Evolutionary conservation across 495 filamentous ascomycete genomes (phyloP).

Genomic region (Pyrenula aspistea): DNA sequence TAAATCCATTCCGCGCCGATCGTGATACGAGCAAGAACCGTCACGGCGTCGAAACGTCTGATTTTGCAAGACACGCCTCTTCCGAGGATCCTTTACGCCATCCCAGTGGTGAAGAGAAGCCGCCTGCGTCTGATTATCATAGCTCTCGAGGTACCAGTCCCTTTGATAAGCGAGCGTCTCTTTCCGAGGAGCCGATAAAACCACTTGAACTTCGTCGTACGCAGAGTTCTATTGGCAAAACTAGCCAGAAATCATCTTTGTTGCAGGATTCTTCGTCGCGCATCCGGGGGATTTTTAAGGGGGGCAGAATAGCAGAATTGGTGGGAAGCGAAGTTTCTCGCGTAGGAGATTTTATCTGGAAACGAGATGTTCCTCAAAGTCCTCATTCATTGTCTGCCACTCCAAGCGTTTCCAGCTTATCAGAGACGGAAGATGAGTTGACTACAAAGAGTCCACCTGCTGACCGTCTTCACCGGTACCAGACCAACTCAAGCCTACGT

Average conservation of each 20-base stretch:
- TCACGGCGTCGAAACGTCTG: slow-evolving; percentile 10
- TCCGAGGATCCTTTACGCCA: slow-evolving; percentile 1
- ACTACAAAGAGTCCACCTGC: slow-evolving; percentile 11
- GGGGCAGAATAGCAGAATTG: slow-evolving; percentile 37
- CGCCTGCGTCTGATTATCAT: slow-evolving; percentile 20
- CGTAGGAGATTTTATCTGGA: slow-evolving; percentile 43
- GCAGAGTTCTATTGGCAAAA: background rate
- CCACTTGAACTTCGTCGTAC: background rate
- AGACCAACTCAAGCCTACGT: background rate
- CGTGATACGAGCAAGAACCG: slow-evolving; percentile 29
- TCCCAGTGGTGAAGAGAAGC: slow-evolving; percentile 8
- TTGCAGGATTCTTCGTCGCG: background rate
- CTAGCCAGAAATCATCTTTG: background rate
- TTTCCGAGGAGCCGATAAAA: background rate
- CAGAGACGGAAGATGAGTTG: slow-evolving; percentile 24
- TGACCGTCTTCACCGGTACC: background rate
- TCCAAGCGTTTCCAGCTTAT: slow-evolving; percentile 13
- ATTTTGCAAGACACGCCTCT: background rate
- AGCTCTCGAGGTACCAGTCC: background rate
- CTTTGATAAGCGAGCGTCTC: background rate
- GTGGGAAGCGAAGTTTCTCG: slow-evolving; percentile 45
- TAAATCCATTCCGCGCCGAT: slow-evolving; percentile 26
- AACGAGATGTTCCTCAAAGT: slow-evolving; percentile 27
- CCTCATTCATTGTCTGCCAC: slow-evolving; percentile 29
- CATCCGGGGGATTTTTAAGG: slow-evolving; percentile 42